Conservation (phyloP, 2,329 filamentous ascomycete genomes). For the Ophiocordyceps camponoti-saundersi region DNA sequence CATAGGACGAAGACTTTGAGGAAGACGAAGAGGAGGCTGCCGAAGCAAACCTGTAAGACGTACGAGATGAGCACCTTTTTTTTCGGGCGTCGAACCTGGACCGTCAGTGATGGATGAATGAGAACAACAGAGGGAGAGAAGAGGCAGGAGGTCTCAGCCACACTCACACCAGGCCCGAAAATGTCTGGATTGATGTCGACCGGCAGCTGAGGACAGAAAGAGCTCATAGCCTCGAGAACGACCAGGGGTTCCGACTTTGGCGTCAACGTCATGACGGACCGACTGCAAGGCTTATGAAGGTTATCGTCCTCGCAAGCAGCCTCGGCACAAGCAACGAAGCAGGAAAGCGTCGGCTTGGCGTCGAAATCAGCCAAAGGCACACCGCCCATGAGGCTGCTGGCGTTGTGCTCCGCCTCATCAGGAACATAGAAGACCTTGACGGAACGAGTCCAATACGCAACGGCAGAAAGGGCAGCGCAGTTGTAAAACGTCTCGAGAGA, state of each 20-base stretch:
- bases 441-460: conserved; percentile 16
- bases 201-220: conserved; percentile 17
- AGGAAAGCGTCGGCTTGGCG: conserved; percentile 12
- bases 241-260: conserved; percentile 10
- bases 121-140: background rate
- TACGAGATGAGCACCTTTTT: conserved; percentile 20
- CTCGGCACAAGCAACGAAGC: conserved; percentile 17
- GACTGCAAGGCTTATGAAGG: conserved; percentile 13
- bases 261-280: conserved; percentile 10
- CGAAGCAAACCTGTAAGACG: conserved; percentile 19
- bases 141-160: background rate
- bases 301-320: conserved; percentile 17
- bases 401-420: conserved; percentile 17
- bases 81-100: background rate
- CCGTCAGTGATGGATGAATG: background rate
- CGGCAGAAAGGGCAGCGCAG: conserved; percentile 17
- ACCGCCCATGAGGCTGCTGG: conserved; percentile 17
- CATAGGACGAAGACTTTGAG: conserved; percentile 18
- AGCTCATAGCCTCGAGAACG: conserved; percentile 16
- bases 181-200: conserved; percentile 22
- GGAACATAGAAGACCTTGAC: conserved; percentile 12
- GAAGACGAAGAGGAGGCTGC: conserved; percentile 14
- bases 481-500: conserved; percentile 22
- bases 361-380: conserved; percentile 14
- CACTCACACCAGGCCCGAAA: conserved; percentile 20